A percentile compares a stretch with the other conserved stretches of the same genome.
Evolutionary conservation across 2,329 filamentous ascomycete genomes (phyloP).

Genomic region (Xylaria sp.): DNA sequence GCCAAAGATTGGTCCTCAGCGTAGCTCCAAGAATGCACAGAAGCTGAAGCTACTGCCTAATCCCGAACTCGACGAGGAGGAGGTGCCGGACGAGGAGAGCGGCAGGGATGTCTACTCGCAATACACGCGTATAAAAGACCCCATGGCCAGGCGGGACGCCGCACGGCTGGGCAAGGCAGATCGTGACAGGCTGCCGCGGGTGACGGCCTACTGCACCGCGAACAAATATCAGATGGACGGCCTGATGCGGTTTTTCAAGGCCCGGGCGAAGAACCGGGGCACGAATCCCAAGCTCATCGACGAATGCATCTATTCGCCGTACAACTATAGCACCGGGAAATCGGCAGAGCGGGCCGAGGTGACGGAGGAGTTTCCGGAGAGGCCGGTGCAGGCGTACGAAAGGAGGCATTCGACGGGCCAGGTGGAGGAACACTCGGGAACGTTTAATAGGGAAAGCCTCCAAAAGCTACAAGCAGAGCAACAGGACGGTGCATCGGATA

Average conservation of each 20-base stretch:
- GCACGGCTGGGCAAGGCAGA: slow-evolving; percentile 93
- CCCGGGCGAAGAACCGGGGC: slow-evolving; percentile 73
- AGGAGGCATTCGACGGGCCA: slow-evolving; percentile 77
- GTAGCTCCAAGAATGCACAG: slow-evolving; percentile 93
- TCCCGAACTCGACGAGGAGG: slow-evolving; percentile 79
- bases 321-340: slow-evolving; percentile 66
- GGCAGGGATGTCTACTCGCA: slow-evolving; percentile 96
- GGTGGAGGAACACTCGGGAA: slow-evolving; percentile 63
- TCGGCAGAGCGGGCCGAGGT: slow-evolving; percentile 43
- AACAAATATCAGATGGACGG: slow-evolving; percentile 89
- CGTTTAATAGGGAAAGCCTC: slow-evolving; percentile 62
- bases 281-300: slow-evolving; percentile 91
- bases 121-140: slow-evolving; percentile 96
- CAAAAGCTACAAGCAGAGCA: slow-evolving; percentile 58
- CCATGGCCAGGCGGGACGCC: slow-evolving; percentile 87
- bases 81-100: slow-evolving; percentile 76
- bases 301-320: slow-evolving; percentile 96
- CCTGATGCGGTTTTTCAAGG: slow-evolving; percentile 88
- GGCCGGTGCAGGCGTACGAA: slow-evolving; percentile 55
- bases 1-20: slow-evolving; percentile 86
- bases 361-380: slow-evolving; percentile 36
- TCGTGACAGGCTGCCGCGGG: slow-evolving; percentile 80
- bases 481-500: slow-evolving; percentile 30
- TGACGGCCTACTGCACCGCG: slow-evolving; percentile 96
- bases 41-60: slow-evolving; percentile 97